Evolutionary conservation across 371 early-diverging fungal genomes (phyloP), one percentile per base, ranked within the genome.

Genomic region (Mortierella sp.): DNA sequence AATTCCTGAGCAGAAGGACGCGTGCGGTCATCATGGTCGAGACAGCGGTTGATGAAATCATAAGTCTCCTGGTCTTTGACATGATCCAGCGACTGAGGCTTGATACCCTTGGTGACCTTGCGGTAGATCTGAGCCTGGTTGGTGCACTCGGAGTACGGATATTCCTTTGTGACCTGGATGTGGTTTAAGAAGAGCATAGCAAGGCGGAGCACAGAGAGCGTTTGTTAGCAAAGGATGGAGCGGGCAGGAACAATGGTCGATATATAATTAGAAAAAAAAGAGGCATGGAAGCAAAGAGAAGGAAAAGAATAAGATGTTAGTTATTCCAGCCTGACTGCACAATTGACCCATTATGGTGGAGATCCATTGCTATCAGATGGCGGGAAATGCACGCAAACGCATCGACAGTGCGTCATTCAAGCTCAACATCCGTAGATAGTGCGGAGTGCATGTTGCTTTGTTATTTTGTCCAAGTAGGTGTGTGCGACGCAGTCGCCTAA

Each of bases 71-170:
- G 89, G 75, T 95, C 94, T 61, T 90, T 88, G 0, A 97, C 93
- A 69, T 91, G 88, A 21, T 91, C 86, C 16, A 98, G 88, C 77
- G 95, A 94, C 69, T 94, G 93, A 9, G 97, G 97, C 79, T 94
- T 95, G 82, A 95, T 91, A 4, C 94, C 96, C 89, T 92, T 88
- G 8, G 96, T 92, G 74, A 97, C 97, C 76, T 95, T 96, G 80
- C 94, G 94, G 82, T 95, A 96, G 69, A 97, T 95, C 83, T 97
- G 96, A 50, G 96, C 94, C 37, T 95, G 95, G 84, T 96, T 96
- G 48, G 92, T 93, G 82, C 96, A 97, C 82, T 98, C 97, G 55
- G 90, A 90, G 88, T 97, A 97, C 13, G 98, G 97, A 88, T 96
- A 96, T 84, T 95, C 96, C 71, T 95, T 95, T 11, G 97, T 97